phyloP scores from a whole-genome alignment of 768 basidiomycete genomes.

The Rhizopogon salebrosus region DNA sequence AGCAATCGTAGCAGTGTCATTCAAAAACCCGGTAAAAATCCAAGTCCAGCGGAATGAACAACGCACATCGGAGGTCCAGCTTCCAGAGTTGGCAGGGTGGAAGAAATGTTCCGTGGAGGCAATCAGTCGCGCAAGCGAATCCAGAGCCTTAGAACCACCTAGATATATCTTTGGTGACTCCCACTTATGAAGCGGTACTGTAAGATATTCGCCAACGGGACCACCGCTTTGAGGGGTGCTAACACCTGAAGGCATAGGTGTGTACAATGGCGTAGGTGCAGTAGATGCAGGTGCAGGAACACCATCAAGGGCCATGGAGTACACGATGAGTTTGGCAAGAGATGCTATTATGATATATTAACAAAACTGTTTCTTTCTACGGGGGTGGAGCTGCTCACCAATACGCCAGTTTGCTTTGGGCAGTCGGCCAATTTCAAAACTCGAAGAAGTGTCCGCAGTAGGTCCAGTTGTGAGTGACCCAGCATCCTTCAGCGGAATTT shows the following conservation, averaged over 20 bases:
- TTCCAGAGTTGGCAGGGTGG: slow-evolving; percentile 17
- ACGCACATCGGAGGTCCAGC: slow-evolving; percentile 37
- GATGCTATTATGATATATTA: slow-evolving; percentile 43
- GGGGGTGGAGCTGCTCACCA: slow-evolving; percentile 34
- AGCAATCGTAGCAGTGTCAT: not conserved
- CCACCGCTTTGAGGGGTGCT: slow-evolving; percentile 25
- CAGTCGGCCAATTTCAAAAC: slow-evolving; percentile 46
- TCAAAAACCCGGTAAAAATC: not conserved
- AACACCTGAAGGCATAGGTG: slow-evolving; percentile 61
- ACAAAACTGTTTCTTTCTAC: not conserved
- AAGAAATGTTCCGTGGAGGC: slow-evolving; percentile 68
- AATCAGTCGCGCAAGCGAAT: slow-evolving; percentile 79
- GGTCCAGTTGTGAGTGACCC: slow-evolving; percentile 75
- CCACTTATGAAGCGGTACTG: slow-evolving; percentile 51
- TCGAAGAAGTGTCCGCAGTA: slow-evolving; percentile 65
- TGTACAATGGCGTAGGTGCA: slow-evolving; percentile 67
- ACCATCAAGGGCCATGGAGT: slow-evolving; percentile 77
- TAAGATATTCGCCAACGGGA: slow-evolving; percentile 51
- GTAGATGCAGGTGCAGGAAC: slow-evolving; percentile 52
- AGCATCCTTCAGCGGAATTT: slow-evolving; percentile 67
- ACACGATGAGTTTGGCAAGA: slow-evolving; percentile 80
- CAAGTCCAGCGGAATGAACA: not conserved
- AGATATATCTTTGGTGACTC: slow-evolving; percentile 45
- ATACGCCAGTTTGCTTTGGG: slow-evolving; percentile 75
- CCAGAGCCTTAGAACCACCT: slow-evolving; percentile 81